Percentiles rank a stretch among this genome's conserved stretches.
Evolutionary conservation across 106 monocot species (phyloP).

Genomic region (Iris macrosiphon): DNA sequence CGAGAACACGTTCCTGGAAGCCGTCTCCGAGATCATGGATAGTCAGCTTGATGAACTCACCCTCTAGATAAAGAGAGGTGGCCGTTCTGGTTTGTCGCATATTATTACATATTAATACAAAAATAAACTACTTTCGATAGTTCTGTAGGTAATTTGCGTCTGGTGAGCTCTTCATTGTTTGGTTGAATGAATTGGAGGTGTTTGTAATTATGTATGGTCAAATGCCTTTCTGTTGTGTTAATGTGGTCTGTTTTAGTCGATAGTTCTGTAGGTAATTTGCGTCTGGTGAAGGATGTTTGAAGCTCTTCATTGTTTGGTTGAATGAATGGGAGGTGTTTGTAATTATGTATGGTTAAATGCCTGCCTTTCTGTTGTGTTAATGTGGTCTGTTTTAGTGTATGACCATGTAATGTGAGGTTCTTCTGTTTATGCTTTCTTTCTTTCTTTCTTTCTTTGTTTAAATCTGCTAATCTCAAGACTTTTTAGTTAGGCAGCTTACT

Average conservation of each 20-base stretch:
- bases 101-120: not conserved
- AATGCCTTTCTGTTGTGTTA: not conserved
- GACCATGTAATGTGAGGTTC: no score
- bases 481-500: no score
- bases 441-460: no score
- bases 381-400: not conserved
- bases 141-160: not conserved
- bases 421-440: no score
- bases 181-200: not conserved
- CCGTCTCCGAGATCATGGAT: conserved; percentile 73
- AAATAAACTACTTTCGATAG: not conserved
- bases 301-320: not conserved
- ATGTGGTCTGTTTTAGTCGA: not conserved
- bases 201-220: not conserved
- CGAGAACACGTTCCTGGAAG: conserved; percentile 54
- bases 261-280: not conserved
- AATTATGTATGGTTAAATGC: not conserved
- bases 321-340: not conserved
- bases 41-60: conserved; percentile 33
- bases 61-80: not conserved
- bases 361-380: not conserved
- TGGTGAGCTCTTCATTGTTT: not conserved
- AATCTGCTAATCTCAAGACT: no score
- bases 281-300: no score
- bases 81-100: not conserved